These are phyloP conservation scores for Paxillus rubicundulus DNA, from an alignment of 768 basidiomycete species.

Conservation along the genomic window DNA sequence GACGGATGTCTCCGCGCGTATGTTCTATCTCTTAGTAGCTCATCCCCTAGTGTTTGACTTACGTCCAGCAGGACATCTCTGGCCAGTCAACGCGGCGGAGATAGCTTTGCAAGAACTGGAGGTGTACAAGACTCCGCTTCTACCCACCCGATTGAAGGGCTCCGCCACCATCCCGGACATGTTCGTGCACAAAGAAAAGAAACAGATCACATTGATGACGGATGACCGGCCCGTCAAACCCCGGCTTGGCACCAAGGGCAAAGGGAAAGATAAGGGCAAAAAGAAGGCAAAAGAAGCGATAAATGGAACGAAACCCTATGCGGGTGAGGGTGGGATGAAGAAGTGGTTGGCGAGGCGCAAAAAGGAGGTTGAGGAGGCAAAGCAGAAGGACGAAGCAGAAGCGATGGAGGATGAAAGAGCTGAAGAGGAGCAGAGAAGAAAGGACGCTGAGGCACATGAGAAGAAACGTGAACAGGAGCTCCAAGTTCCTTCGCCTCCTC, in stretches of 20 bases:
- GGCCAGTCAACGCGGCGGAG: conserved; percentile 54
- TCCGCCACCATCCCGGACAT: conserved; percentile 53
- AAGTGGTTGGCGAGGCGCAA: conserved; percentile 65
- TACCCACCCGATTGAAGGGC: conserved; percentile 55
- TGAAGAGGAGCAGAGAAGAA: conserved; percentile 23
- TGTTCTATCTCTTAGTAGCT: conserved; percentile 11
- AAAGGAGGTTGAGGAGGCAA: conserved; percentile 52
- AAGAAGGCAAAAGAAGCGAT: conserved; percentile 34
- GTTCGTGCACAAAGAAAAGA: conserved; percentile 52
- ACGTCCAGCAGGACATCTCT: conserved; percentile 23
- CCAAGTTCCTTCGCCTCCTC: conserved; percentile 13
- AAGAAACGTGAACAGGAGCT: conserved; percentile 17
- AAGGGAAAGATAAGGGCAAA: conserved; percentile 37
- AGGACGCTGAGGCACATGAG: conserved; percentile 19
- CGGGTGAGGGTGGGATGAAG: conserved; percentile 76
- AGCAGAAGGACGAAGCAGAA: conserved; percentile 33
- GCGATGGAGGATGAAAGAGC: conserved; percentile 36
- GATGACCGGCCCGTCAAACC: conserved; percentile 51
- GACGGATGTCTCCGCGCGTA: conserved; percentile 33
- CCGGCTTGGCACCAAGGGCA: conserved; percentile 43
- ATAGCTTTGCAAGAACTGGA: conserved; percentile 69
- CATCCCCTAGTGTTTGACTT: conserved; percentile 16
- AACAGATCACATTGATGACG: conserved; percentile 55
- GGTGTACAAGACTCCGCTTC: conserved; percentile 74
- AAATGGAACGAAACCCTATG: conserved; percentile 71